phyloP scores from a whole-genome alignment of 441 rosid species.

The Gossypium trilobum region DNA sequence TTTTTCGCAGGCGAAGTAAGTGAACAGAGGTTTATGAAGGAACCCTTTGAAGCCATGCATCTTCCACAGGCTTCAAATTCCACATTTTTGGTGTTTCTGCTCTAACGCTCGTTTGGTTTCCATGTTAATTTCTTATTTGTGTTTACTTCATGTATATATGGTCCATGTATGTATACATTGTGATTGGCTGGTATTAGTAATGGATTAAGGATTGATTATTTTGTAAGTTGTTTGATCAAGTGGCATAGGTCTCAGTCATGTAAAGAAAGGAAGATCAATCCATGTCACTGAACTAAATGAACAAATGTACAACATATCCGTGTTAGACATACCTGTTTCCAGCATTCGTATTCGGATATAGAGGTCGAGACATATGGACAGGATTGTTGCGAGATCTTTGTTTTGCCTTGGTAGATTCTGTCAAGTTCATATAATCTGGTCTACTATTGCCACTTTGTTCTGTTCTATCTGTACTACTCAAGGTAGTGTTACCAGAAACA shows the following conservation, averaged over 20 bases:
- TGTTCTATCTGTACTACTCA: constrained; percentile 40
- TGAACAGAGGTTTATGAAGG: not conserved
- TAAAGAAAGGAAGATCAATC: not conserved
- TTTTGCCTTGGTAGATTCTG: constrained; percentile 81
- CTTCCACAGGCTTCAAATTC: not conserved
- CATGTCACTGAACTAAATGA: constrained; percentile 19
- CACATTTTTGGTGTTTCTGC: not conserved
- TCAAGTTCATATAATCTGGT: constrained; percentile 77
- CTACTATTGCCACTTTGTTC: constrained; percentile 41
- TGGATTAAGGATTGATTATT: not conserved
- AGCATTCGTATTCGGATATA: constrained; percentile 16
- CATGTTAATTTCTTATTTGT: not conserved
- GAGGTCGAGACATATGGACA: constrained; percentile 42
- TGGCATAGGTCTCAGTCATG: not conserved
- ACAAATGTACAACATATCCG: constrained; percentile 14
- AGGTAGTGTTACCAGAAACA: constrained; percentile 41
- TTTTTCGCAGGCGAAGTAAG: constrained; percentile 7
- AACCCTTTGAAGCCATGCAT: not conserved
- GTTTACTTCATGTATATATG: not conserved
- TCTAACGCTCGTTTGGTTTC: not conserved
- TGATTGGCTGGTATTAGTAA: not conserved
- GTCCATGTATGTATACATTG: not conserved
- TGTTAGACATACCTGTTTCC: too few relatives aligned
- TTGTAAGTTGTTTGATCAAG: not conserved
- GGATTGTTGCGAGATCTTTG: constrained; percentile 23